These are phyloP conservation scores for Backusella parvicylindrica DNA, from an alignment of 192 early-diverging fungal genomes.

Conservation along the genomic window DNA sequence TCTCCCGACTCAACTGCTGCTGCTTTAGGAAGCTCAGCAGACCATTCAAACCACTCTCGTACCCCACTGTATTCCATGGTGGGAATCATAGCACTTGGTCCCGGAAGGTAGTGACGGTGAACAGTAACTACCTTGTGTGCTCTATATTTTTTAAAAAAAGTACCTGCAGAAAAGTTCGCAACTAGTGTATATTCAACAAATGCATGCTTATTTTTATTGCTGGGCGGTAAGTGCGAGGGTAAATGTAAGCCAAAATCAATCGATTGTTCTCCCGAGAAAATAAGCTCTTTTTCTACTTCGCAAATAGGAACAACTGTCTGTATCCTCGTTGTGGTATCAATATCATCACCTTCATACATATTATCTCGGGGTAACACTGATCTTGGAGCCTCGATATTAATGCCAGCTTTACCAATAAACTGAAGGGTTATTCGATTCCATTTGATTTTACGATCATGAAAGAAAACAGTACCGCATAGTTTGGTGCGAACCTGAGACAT, in stretches of 20 bases:
- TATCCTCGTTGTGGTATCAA: slow-evolving; percentile 2
- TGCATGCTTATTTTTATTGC: slow-evolving; percentile 25
- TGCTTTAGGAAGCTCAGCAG: slow-evolving; percentile 31
- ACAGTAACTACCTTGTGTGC: slow-evolving; percentile 24
- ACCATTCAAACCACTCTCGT: slow-evolving; percentile 35
- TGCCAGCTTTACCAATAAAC: slow-evolving; percentile 24
- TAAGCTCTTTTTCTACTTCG: slow-evolving; percentile 36
- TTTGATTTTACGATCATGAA: slow-evolving; percentile 27
- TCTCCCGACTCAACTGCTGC: slow-evolving; percentile 33
- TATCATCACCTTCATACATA: neutral
- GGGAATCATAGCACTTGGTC: slow-evolving; percentile 33
- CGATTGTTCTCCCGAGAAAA: slow-evolving; percentile 23
- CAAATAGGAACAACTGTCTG: slow-evolving; percentile 23
- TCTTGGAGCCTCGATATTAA: slow-evolving; percentile 17
- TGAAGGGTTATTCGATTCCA: slow-evolving; percentile 35
- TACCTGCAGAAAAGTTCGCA: slow-evolving; percentile 31
- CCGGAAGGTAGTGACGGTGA: slow-evolving; percentile 32
- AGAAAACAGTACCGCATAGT: slow-evolving; percentile 23
- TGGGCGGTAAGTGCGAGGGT: slow-evolving; percentile 28
- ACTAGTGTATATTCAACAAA: slow-evolving; percentile 32
- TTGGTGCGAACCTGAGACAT: slow-evolving; percentile 31
- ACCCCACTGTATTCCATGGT: slow-evolving; percentile 20
- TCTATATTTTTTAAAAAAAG: slow-evolving; percentile 32
- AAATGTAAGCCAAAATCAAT: slow-evolving; percentile 37
- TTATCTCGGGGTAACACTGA: slow-evolving; percentile 1